A percentile compares a stretch with the other conserved stretches of the same genome.
Conservation (phyloP, 179 eudicot species). For the Amaranthus tricolor region DNA sequence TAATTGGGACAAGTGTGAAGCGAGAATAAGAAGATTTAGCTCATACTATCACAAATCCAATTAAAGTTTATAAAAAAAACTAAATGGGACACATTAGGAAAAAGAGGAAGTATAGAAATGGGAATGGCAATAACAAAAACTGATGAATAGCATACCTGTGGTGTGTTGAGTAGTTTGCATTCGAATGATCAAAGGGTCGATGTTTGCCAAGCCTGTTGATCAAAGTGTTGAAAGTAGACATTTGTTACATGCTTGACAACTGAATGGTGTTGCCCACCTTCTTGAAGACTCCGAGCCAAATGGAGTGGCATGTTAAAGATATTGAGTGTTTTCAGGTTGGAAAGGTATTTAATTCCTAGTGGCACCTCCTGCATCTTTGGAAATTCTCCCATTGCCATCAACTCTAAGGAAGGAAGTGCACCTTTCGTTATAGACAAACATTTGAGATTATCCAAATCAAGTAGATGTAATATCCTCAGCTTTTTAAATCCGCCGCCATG, state of each 20-base stretch:
- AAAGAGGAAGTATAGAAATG: no score
- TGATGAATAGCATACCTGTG: no score
- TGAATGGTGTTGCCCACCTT: neutral
- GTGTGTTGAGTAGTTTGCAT: no score
- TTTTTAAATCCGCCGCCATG: slow-evolving; percentile 15
- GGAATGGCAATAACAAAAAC: no score
- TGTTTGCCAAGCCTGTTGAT: neutral
- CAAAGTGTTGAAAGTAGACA: neutral
- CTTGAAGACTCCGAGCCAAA: neutral
- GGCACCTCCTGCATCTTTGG: slow-evolving; percentile 10
- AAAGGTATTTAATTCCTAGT: neutral
- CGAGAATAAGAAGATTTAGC: no score
- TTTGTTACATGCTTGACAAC: slow-evolving; percentile 14
- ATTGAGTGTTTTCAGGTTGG: neutral
- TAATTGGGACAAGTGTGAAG: no score
- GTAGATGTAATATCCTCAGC: slow-evolving; percentile 19
- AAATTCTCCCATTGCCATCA: slow-evolving; percentile 19
- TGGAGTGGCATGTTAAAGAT: slow-evolving; percentile 14
- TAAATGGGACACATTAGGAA: no score
- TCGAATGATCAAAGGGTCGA: neutral
- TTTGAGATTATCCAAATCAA: slow-evolving; percentile 12
- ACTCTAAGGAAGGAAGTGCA: slow-evolving; percentile 15
- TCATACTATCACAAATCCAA: no score
- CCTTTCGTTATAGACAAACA: slow-evolving; percentile 8
- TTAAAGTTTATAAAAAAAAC: no score